Evolutionary conservation across 371 early-diverging fungal species (phyloP).

Genomic region (Syncephalastrum monosporum): DNA sequence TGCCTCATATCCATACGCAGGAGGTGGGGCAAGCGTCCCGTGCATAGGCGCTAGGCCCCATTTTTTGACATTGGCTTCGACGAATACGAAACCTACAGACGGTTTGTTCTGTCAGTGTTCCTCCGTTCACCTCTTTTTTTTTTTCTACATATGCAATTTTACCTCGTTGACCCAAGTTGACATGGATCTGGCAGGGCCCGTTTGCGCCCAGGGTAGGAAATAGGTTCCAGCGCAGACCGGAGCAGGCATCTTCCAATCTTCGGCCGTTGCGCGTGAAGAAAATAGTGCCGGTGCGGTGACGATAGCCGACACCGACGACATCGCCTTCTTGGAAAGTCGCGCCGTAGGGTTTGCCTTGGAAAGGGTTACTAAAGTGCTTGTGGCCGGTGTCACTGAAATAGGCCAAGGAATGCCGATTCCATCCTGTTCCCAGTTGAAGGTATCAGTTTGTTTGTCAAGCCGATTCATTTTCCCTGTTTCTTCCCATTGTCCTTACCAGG

Average conservation of each 20-base stretch:
- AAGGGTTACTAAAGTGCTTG: conserved; percentile 65
- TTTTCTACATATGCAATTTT: not conserved
- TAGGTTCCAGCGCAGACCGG: conserved; percentile 52
- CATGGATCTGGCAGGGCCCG: conserved; percentile 63
- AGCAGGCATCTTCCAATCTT: conserved; percentile 56
- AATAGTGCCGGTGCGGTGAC: conserved; percentile 70
- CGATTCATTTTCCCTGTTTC: conserved; percentile 1
- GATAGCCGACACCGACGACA: conserved; percentile 78
- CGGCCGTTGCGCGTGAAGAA: conserved; percentile 82
- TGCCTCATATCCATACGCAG: conserved; percentile 59
- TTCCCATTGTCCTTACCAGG: conserved; percentile 51
- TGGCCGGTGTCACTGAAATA: conserved; percentile 68
- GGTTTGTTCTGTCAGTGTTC: not conserved
- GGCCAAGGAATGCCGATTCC: conserved; percentile 74
- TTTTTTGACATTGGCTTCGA: conserved; percentile 81
- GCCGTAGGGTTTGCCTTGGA: conserved; percentile 61
- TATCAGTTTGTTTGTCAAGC: not conserved
- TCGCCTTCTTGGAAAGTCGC: conserved; percentile 67
- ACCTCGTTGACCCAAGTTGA: conserved; percentile 60
- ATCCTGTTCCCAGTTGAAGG: conserved; percentile 33
- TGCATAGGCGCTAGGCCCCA: conserved; percentile 78
- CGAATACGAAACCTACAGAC: conserved; percentile 59
- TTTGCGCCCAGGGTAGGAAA: conserved; percentile 69
- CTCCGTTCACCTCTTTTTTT: not conserved
- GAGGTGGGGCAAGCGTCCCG: conserved; percentile 71